These are phyloP conservation scores for Atkinsonella hypoxylon DNA, from an alignment of 2,329 filamentous ascomycete species.

Conservation along the genomic window DNA sequence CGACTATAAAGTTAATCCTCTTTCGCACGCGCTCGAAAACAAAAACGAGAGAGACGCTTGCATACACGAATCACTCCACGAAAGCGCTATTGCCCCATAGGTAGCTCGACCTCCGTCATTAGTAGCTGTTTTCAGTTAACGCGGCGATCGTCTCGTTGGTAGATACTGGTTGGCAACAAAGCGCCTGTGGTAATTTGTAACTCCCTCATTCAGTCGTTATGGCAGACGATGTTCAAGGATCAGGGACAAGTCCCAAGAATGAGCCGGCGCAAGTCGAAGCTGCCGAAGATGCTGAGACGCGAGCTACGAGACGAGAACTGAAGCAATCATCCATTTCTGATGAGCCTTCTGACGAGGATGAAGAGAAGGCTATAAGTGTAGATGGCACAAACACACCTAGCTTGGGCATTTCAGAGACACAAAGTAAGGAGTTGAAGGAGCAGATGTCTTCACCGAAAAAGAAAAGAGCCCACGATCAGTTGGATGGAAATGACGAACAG, in stretches of 20 bases:
- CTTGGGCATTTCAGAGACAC: slow-evolving; percentile 19
- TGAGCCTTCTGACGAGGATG: slow-evolving; percentile 4
- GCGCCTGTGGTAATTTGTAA: not conserved
- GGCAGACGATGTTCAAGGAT: slow-evolving; percentile 31
- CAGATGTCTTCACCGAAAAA: slow-evolving; percentile 51
- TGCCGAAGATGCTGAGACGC: slow-evolving; percentile 51
- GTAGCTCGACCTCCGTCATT: not conserved
- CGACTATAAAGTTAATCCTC: not conserved
- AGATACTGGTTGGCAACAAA: not conserved
- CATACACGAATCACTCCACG: not conserved
- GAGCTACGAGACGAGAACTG: slow-evolving; percentile 50
- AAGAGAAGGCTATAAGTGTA: slow-evolving; percentile 8
- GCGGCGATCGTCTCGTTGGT: not conserved
- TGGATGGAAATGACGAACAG: slow-evolving; percentile 36
- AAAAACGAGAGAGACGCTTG: not conserved
- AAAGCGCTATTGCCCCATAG: not conserved
- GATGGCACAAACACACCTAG: slow-evolving; percentile 23
- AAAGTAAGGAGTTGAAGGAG: slow-evolving; percentile 31
- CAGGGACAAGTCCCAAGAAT: slow-evolving; percentile 28
- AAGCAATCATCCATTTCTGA: slow-evolving; percentile 53
- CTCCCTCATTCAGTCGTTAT: slow-evolving; percentile 17
- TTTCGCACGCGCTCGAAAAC: not conserved
- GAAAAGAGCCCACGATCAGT: slow-evolving; percentile 49
- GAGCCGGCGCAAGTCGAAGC: slow-evolving; percentile 21
- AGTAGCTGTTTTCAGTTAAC: not conserved